Percentiles rank a stretch among this genome's conserved stretches.
These are phyloP conservation scores for Zelopaecilomyces penicillatus DNA, from an alignment of 2,329 filamentous ascomycete genomes.

Conservation along the genomic window DNA sequence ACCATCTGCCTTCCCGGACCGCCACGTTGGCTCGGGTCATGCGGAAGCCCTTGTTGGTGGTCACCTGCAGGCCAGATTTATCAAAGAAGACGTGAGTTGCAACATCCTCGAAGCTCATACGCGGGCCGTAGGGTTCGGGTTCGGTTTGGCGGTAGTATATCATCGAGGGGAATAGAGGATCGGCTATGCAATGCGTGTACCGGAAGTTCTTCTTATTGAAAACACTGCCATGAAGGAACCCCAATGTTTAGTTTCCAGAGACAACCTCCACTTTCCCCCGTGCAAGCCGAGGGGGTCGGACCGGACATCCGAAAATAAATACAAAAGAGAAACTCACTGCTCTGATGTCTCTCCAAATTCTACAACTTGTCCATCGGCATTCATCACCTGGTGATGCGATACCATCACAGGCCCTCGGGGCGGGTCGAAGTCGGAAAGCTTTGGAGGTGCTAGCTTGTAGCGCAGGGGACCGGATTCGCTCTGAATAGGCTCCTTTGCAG, in stretches of 20 bases:
- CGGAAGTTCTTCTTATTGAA: constrained; percentile 68
- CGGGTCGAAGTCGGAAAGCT: constrained; percentile 52
- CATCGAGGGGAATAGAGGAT: constrained; percentile 76
- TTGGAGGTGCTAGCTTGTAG: constrained; percentile 57
- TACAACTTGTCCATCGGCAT: constrained; percentile 40
- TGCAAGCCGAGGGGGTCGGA: not conserved
- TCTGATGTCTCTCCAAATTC: constrained; percentile 57
- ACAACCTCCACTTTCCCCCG: no score
- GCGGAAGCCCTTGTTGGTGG: constrained; percentile 86
- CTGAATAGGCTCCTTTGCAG: constrained; percentile 27
- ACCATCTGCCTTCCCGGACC: constrained; percentile 80
- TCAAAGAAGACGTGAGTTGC: constrained; percentile 80
- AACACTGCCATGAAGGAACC: constrained; percentile 30
- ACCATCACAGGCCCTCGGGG: constrained; percentile 49
- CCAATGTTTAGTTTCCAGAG: not conserved
- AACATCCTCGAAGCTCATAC: constrained; percentile 88
- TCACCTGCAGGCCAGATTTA: constrained; percentile 65
- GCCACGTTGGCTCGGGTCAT: constrained; percentile 87
- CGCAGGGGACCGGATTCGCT: constrained; percentile 45
- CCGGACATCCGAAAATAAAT: no score
- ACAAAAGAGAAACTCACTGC: constrained; percentile 39
- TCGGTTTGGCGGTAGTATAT: constrained; percentile 88
- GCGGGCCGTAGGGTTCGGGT: constrained; percentile 69
- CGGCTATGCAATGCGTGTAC: constrained; percentile 85
- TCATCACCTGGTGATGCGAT: constrained; percentile 44